These are phyloP conservation scores for rapeseed (Brassica napus) DNA, from an alignment of 345 rosid genomes.

Conservation along the genomic window Da-Ae NC_063444.1:2182501-2183000, in stretches of 20 bases:
- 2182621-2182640: conserved; percentile 28
- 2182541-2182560: conserved; percentile 18
- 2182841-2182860: conserved; percentile 25
- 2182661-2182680: conserved; percentile 20
- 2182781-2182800: conserved; percentile 33
- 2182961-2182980: conserved; percentile 83
- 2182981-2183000: conserved; percentile 82
- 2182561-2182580: conserved; percentile 16
- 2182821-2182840: conserved; percentile 33
- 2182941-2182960: conserved; percentile 80
- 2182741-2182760: conserved; percentile 17
- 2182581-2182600: background rate
- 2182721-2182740: conserved; percentile 36
- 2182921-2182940: conserved; percentile 88
- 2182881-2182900: conserved; percentile 86
- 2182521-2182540: background rate
- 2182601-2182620: conserved; percentile 8
- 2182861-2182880: conserved; percentile 77
- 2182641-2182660: background rate
- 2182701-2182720: conserved; percentile 43
- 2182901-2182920: conserved; percentile 87
- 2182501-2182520: background rate
- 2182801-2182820: conserved; percentile 34
- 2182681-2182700: background rate
- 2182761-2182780: conserved; percentile 34